Percentiles rank a stretch among this genome's conserved stretches.
These are phyloP conservation scores for Amanita fuliginea DNA, from an alignment of 768 basidiomycete genomes.

Conservation along the genomic window DNA sequence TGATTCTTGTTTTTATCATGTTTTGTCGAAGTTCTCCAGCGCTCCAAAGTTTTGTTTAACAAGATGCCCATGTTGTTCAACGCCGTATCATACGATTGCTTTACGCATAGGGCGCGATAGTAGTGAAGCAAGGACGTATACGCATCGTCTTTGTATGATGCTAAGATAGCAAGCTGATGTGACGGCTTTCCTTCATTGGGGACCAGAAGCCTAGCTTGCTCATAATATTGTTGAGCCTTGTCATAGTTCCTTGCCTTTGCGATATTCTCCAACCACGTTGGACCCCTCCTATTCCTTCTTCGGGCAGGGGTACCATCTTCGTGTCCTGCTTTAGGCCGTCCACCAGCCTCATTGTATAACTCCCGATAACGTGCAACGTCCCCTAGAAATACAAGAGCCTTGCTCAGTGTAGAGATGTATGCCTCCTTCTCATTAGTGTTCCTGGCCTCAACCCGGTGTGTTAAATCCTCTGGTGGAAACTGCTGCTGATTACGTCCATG, in stretches of 20 bases:
- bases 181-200: constrained; percentile 91
- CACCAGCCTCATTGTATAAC: constrained; percentile 67
- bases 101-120: constrained; percentile 84
- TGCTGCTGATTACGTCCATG: constrained; percentile 46
- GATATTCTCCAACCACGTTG: constrained; percentile 29
- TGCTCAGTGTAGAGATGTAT: constrained; percentile 70
- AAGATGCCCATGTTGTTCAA: constrained; percentile 74
- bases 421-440: constrained; percentile 44
- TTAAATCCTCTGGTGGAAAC: constrained; percentile 48
- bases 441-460: constrained; percentile 23
- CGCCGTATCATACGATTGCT: constrained; percentile 78
- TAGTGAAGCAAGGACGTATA: constrained; percentile 78
- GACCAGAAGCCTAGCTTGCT: constrained; percentile 70
- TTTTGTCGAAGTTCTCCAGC: constrained; percentile 35
- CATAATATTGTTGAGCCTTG: constrained; percentile 72
- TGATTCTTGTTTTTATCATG: constrained; percentile 24
- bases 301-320: constrained; percentile 39
- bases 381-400: constrained; percentile 84
- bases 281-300: constrained; percentile 33
- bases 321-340: constrained; percentile 56
- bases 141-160: constrained; percentile 75
- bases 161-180: constrained; percentile 91
- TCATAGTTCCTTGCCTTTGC: constrained; percentile 60
- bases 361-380: constrained; percentile 94
- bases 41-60: constrained; percentile 54